phyloP scores from a whole-genome alignment of 2,329 filamentous ascomycete species.

The Pseudocercospora eumusae region DNA sequence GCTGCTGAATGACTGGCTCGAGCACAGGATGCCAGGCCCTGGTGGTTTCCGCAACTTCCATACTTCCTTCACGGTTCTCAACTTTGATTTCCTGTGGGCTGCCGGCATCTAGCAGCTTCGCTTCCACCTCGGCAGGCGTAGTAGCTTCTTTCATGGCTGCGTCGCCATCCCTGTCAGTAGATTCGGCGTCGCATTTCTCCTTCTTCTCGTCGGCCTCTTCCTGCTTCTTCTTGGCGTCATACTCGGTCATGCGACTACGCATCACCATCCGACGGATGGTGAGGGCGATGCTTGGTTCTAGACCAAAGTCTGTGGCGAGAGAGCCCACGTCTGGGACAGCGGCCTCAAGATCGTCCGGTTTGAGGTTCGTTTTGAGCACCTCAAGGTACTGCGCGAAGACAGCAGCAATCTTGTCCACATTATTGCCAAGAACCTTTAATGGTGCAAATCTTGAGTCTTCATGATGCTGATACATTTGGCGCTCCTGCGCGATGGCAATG shows the following conservation, averaged over 20 bases:
- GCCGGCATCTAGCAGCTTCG: background rate
- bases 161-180: conserved; percentile 16
- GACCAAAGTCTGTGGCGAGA: conserved; percentile 74
- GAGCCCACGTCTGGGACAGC: conserved; percentile 73
- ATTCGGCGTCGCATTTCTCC: conserved; percentile 54
- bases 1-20: conserved; percentile 69
- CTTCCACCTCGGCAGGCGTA: conserved; percentile 12
- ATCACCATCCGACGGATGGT: conserved; percentile 77
- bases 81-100: background rate
- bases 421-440: conserved; percentile 83
- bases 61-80: conserved; percentile 9
- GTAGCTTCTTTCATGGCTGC: conserved; percentile 42
- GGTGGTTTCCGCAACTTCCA: conserved; percentile 9
- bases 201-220: conserved; percentile 39
- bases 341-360: conserved; percentile 72
- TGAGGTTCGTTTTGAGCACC: conserved; percentile 76
- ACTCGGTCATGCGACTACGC: conserved; percentile 60
- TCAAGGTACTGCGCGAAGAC: conserved; percentile 87
- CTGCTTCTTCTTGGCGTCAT: conserved; percentile 42
- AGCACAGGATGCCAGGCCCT: conserved; percentile 67
- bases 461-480: conserved; percentile 80
- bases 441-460: conserved; percentile 71
- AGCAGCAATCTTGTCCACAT: conserved; percentile 86
- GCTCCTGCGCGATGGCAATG: conserved; percentile 87
- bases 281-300: conserved; percentile 81